phyloP scores from a whole-genome alignment of 331 rosid genomes.

The Malus hybrid region DNA sequence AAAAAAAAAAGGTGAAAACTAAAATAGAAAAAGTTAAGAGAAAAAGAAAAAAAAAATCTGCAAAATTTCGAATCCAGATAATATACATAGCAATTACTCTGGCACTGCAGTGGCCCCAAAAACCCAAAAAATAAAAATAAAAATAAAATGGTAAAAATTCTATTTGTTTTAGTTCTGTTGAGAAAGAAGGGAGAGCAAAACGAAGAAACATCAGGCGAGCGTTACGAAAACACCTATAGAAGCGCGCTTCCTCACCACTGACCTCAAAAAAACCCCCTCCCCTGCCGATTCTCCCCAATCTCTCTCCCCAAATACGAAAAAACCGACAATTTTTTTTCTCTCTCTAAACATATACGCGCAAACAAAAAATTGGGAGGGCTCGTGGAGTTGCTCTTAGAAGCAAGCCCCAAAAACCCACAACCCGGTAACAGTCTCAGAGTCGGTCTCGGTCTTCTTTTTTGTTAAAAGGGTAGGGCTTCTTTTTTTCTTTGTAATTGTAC shows the following conservation, averaged over 20 bases:
- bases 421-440: not conserved
- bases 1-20: not conserved
- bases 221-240: slow-evolving; percentile 10
- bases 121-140: not conserved
- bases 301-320: not conserved
- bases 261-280: not conserved
- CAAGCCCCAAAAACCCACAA: not conserved
- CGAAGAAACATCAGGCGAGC: not conserved
- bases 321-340: not conserved
- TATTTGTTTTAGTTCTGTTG: not conserved
- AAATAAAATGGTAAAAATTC: not conserved
- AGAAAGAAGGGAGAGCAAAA: not conserved
- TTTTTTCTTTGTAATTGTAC: not conserved
- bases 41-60: not conserved
- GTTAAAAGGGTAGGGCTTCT: not conserved
- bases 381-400: not conserved
- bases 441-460: not conserved
- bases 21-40: not conserved
- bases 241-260: not conserved
- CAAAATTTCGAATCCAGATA: not conserved
- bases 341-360: not conserved
- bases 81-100: not conserved
- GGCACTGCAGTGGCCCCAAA: not conserved
- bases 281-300: not conserved
- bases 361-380: not conserved